Conservation (phyloP, 805 yeast genomes). For the Sugiyamaella floridensis region DNA sequence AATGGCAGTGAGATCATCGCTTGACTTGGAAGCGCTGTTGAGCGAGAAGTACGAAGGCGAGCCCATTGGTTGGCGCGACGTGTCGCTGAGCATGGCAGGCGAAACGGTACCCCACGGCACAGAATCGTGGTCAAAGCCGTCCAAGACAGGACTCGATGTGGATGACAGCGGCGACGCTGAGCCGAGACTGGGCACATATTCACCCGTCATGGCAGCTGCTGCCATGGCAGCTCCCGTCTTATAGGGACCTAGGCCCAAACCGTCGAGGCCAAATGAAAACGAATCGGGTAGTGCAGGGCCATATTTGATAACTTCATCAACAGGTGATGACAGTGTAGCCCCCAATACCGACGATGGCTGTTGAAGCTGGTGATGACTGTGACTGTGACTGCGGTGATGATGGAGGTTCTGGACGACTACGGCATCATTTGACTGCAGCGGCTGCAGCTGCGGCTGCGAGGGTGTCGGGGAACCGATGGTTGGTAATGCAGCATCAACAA, state of each 20-base stretch:
- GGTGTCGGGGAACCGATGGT: no score
- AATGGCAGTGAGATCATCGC: background rate
- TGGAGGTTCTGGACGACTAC: no score
- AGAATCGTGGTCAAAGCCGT: constrained; percentile 5
- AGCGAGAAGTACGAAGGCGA: background rate
- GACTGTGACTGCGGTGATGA: no score
- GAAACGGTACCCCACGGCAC: constrained; percentile 14
- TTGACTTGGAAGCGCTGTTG: background rate
- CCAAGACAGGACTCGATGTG: constrained; percentile 9
- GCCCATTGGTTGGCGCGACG: background rate
- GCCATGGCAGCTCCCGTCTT: constrained; percentile 14
- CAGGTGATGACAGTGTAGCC: background rate
- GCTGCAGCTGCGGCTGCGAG: no score
- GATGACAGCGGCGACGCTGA: constrained; percentile 2
- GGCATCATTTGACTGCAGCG: no score
- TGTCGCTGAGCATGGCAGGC: constrained; percentile 10
- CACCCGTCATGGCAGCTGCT: constrained; percentile 14
- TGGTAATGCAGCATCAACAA: no score
- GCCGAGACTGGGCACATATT: background rate
- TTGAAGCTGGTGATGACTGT: no score
- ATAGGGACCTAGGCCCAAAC: constrained; percentile 12
- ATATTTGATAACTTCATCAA: background rate
- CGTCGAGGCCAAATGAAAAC: constrained; percentile 1
- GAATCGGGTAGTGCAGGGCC: background rate
- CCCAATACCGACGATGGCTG: background rate